A percentile compares a stretch with the other conserved stretches of the same genome.
Evolutionary conservation across 345 rosid species (phyloP).

Genomic region (Hibiscus syriacus): DNA sequence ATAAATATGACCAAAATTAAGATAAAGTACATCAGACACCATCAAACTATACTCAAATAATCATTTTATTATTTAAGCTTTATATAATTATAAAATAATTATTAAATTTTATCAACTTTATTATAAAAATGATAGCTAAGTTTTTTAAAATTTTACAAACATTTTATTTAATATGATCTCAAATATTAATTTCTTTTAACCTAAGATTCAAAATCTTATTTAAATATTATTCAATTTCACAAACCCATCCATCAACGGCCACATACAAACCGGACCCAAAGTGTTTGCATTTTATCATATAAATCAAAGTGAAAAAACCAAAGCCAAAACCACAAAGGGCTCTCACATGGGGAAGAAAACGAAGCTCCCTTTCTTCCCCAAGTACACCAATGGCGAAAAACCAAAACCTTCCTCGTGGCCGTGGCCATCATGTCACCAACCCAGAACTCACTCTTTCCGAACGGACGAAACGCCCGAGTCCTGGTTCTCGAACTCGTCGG

Average conservation of each 20-base stretch:
- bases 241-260: slow-evolving; percentile 14
- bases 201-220: too few species aligned
- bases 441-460: slow-evolving; percentile 70
- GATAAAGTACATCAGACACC: too few species aligned
- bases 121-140: too few species aligned
- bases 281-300: background rate
- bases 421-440: slow-evolving; percentile 79
- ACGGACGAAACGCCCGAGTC: slow-evolving; percentile 16
- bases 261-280: background rate
- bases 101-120: too few species aligned
- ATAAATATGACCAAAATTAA: background rate
- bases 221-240: too few species aligned
- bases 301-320: background rate
- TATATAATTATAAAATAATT: too few species aligned
- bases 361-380: slow-evolving; percentile 59
- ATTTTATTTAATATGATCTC: too few species aligned
- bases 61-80: too few species aligned
- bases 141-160: too few species aligned
- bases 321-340: background rate
- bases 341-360: slow-evolving; percentile 31
- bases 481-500: slow-evolving; percentile 25
- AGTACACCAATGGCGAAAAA: background rate
- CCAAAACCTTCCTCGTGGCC: slow-evolving; percentile 43
- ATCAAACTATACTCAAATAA: too few species aligned
- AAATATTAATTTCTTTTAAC: too few species aligned